Base-by-base conservation (phyloP, 108 stramenopile species). In the Stephanodiscus minutulus region DNA sequence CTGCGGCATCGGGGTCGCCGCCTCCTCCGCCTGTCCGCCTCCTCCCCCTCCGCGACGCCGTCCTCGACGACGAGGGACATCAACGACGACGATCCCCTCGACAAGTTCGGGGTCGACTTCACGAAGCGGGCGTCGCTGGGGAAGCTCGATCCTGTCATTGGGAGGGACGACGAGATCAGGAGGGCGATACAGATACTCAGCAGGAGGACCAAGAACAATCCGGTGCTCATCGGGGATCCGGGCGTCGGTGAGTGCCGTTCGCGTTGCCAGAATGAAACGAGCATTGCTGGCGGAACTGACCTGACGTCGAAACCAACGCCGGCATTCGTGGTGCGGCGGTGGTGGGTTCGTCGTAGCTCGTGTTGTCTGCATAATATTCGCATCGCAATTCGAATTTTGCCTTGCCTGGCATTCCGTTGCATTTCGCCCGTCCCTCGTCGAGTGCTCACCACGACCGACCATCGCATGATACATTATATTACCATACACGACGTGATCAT, bases 191-290 rank as follows among this genome's bases (percentile, higher is more conserved):
- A 97, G 74, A 96, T 99, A 54, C 85, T 99, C 27, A 89, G 90
- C 56, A 88, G 99, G 21, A 86, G 97, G 29, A 98, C 97, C 58
- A 99, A 99, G 91, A 98, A 98, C 77, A 99, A 99, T 80, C 97
- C 98, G 4, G 90, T 97, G n/a, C 82, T 99, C 47, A 95, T 99
- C 68, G 99, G 99, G 35, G 98, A 98, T 82, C 98, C 99, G 5
- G 98, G 98, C 53, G 97, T 96, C 18, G 94, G 93, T 57, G 91
- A 90, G 75, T 88, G 81, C 31, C n/a, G n/a, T 33, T 33, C 31
- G 31, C 31, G 2, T 33, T 5, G 31, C n/a, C n/a, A n/a, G n/a
- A n/a, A n/a, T n/a, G n/a, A n/a, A n/a, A n/a, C n/a, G n/a, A n/a
- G n/a, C n/a, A n/a, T n/a, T n/a, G n/a, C n/a, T n/a, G n/a, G 20